A percentile compares a stretch with the other conserved stretches of the same genome.
These are phyloP conservation scores for Alternaria longipes DNA, from an alignment of 2,329 filamentous ascomycete genomes.

Conservation along the genomic window DNA sequence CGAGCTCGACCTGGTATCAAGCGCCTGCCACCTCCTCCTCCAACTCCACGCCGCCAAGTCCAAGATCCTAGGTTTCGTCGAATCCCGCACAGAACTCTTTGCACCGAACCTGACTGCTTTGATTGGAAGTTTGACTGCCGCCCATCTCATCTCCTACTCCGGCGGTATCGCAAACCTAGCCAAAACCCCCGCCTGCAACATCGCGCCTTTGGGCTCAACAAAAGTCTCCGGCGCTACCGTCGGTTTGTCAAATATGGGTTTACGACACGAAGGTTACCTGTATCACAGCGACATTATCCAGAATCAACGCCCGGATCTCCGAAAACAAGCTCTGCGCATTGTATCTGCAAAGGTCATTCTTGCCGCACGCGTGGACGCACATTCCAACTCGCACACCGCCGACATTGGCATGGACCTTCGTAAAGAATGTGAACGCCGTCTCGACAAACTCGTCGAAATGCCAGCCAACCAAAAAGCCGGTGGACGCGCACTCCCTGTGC, in stretches of 20 bases:
- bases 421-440: constrained; percentile 80
- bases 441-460: constrained; percentile 93
- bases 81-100: constrained; percentile 96
- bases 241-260: constrained; percentile 84
- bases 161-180: constrained; percentile 88
- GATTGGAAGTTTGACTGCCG: constrained; percentile 90
- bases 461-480: constrained; percentile 87
- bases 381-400: constrained; percentile 82
- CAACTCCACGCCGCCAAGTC: constrained; percentile 86
- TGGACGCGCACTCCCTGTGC: constrained; percentile 47
- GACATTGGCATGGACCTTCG: constrained; percentile 83
- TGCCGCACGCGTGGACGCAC: constrained; percentile 89
- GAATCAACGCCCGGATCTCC: constrained; percentile 83
- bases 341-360: constrained; percentile 92
- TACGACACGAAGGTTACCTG: constrained; percentile 91
- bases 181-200: constrained; percentile 92
- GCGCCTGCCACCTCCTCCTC: constrained; percentile 89
- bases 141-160: constrained; percentile 93
- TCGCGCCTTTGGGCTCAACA: constrained; percentile 89
- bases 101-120: constrained; percentile 92
- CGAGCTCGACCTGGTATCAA: constrained; percentile 76
- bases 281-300: constrained; percentile 92
- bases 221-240: constrained; percentile 82
- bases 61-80: constrained; percentile 89
- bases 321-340: constrained; percentile 93